Conservation (phyloP, 148 eudicot genomes). For the Dianthus caryophyllus region DNA sequence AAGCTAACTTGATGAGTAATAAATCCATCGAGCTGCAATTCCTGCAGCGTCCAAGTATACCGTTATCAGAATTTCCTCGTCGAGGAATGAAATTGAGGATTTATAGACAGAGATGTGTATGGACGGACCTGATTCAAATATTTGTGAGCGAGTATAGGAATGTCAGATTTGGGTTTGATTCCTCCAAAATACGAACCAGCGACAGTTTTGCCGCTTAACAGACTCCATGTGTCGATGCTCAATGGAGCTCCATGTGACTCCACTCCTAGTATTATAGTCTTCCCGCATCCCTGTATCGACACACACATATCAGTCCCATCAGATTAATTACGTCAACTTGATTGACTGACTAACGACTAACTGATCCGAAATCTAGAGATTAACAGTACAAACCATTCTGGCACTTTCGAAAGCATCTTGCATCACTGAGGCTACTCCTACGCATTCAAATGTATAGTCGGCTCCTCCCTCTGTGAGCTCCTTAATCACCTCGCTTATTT, state of each 20-base stretch:
- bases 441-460: constrained; percentile 57
- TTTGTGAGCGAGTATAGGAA: constrained; percentile 44
- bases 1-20: constrained; percentile 56
- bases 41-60: constrained; percentile 50
- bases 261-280: constrained; percentile 51
- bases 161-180: constrained; percentile 55
- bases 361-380: too few relatives aligned
- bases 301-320: background rate
- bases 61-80: too few relatives aligned
- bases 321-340: background rate
- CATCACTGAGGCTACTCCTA: constrained; percentile 40
- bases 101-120: background rate
- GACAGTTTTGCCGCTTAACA: constrained; percentile 42
- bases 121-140: constrained; percentile 40
- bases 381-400: constrained; percentile 29
- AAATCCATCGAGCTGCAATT: constrained; percentile 52
- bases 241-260: constrained; percentile 44
- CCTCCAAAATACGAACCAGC: constrained; percentile 53
- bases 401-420: constrained; percentile 44
- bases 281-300: constrained; percentile 63
- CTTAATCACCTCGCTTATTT: constrained; percentile 40
- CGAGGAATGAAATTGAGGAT: background rate
- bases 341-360: background rate
- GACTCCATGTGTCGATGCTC: constrained; percentile 24
- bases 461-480: constrained; percentile 58